Evolutionary conservation across 345 rosid species (phyloP).

Genomic region (Sisymbrium altissimum): DNA sequence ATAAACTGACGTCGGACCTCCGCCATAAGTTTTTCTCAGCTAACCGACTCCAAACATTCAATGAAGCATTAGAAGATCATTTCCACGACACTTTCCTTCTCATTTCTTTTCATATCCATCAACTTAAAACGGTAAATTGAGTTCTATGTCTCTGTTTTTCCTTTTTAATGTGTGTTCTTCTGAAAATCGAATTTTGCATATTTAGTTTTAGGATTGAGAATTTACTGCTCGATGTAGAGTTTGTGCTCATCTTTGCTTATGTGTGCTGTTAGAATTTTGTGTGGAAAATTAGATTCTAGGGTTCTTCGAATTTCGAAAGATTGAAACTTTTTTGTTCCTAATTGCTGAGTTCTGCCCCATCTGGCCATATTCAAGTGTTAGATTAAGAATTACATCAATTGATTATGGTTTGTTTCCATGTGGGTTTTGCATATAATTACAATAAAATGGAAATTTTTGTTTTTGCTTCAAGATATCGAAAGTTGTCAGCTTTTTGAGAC

Average conservation of each 20-base stretch:
- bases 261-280: not conserved
- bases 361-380: not conserved
- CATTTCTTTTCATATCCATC: constrained; percentile 4
- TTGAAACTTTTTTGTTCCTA: not conserved
- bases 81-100: not conserved
- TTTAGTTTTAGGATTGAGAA: not conserved
- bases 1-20: constrained; percentile 18
- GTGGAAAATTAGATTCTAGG: not conserved
- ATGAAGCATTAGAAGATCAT: not conserved
- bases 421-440: not conserved
- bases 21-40: not conserved
- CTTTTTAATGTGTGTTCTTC: not conserved
- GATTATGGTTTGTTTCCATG: constrained; percentile 2
- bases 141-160: no score
- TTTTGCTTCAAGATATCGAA: constrained; percentile 3
- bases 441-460: not conserved
- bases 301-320: not conserved
- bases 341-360: no score
- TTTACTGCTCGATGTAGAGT: constrained; percentile 1
- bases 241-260: not conserved
- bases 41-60: not conserved
- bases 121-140: constrained; percentile 23
- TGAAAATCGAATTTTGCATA: not conserved
- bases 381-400: not conserved
- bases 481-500: constrained; percentile 22